These are phyloP conservation scores for Coemansia sp. DNA, from an alignment of 192 early-diverging fungal species.

Conservation along the genomic window DNA sequence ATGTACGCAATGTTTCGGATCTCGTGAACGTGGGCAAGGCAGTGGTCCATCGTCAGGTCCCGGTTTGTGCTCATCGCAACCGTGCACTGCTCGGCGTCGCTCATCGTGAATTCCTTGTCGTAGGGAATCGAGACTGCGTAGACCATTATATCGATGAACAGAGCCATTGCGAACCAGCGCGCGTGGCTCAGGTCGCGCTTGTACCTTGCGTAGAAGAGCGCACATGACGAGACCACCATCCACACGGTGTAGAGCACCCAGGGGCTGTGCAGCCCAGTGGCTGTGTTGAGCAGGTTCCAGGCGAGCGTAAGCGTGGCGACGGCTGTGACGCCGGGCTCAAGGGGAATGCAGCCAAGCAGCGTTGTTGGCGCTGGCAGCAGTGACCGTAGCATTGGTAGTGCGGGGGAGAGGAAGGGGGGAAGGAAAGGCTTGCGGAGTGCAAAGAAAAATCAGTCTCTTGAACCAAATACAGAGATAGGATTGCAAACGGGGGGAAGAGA, in stretches of 20 bases:
- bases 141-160: constrained; percentile 28
- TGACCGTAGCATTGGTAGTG: constrained; percentile 18
- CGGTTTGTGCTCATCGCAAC: constrained; percentile 38
- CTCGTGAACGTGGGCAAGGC: constrained; percentile 48
- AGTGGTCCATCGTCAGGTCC: constrained; percentile 32
- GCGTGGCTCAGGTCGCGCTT: constrained; percentile 42
- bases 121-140: constrained; percentile 15
- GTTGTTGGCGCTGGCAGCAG: constrained; percentile 25
- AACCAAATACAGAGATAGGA: neutral
- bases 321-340: constrained; percentile 15
- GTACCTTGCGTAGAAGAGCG: constrained; percentile 41
- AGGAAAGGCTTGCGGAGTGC: neutral
- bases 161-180: constrained; percentile 41
- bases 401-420: neutral
- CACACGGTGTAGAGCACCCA: constrained; percentile 40
- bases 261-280: constrained; percentile 21
- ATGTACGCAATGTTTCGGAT: constrained; percentile 37
- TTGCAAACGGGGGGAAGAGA: neutral
- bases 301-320: constrained; percentile 8
- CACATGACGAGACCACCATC: constrained; percentile 43
- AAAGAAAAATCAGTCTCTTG: neutral
- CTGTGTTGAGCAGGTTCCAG: constrained; percentile 24
- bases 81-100: constrained; percentile 32
- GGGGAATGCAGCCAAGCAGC: constrained; percentile 23
- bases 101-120: constrained; percentile 32